These are phyloP conservation scores for Trypanosoma vivax DNA, from an alignment of 208 protist species.

Conservation along the genomic window DNA sequence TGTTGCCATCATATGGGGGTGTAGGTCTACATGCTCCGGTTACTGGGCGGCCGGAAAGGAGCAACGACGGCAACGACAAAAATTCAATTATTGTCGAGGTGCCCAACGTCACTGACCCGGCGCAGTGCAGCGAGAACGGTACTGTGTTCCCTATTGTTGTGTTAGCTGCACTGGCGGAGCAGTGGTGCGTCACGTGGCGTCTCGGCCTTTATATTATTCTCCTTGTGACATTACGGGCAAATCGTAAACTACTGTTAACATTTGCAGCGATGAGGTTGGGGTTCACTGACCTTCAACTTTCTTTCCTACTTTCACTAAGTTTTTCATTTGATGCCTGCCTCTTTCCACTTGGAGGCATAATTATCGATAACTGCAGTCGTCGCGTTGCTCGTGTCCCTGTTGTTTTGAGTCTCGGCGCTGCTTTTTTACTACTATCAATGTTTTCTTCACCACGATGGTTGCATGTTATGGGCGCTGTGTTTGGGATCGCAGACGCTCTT, in stretches of 20 bases:
- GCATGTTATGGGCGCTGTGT: conserved; percentile 36
- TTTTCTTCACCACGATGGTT: conserved; percentile 28
- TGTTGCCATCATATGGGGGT: too few species aligned
- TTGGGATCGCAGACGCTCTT: conserved; percentile 66
- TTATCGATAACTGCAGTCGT: conserved; percentile 60
- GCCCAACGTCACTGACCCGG: neutral
- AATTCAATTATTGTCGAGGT: too few species aligned
- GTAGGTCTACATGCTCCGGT: too few species aligned
- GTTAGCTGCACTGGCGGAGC: conserved; percentile 41
- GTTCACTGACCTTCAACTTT: conserved; percentile 62
- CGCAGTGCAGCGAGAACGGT: neutral
- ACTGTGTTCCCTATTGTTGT: conserved; percentile 6
- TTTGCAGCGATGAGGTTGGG: conserved; percentile 54
- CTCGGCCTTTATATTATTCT: conserved; percentile 73
- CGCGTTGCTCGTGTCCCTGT: conserved; percentile 57
- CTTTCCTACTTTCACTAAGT: conserved; percentile 57
- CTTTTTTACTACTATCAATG: conserved; percentile 55
- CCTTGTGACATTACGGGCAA: conserved; percentile 52
- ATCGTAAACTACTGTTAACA: conserved; percentile 76
- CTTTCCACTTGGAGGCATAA: conserved; percentile 71
- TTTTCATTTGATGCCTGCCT: conserved; percentile 49
- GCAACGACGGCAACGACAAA: too few species aligned
- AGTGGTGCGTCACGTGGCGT: conserved; percentile 65
- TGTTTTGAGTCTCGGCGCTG: conserved; percentile 34
- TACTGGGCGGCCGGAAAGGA: too few species aligned